These are phyloP conservation scores for Pythium phragmiticola DNA, from an alignment of 352 stramenopile species.

Conservation along the genomic window DNA sequence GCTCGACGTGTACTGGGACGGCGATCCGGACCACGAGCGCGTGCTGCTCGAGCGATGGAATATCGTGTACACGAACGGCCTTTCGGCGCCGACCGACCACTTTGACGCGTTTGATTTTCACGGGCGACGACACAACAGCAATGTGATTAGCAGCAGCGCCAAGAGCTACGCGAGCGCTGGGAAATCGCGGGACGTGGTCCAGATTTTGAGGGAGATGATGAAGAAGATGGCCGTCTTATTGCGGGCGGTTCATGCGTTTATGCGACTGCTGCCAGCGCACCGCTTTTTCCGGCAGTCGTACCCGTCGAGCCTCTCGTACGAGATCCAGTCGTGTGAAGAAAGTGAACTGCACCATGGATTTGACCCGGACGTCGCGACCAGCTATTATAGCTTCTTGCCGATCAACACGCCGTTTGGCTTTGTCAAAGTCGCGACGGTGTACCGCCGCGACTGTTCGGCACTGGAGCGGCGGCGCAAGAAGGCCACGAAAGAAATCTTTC, in stretches of 20 bases:
- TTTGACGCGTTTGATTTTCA: slow-evolving; percentile 21
- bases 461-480: slow-evolving; percentile 39
- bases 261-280: slow-evolving; percentile 70
- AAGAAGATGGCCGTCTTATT: slow-evolving; percentile 78
- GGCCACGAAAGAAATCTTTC: slow-evolving; percentile 46
- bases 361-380: slow-evolving; percentile 44
- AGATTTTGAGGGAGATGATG: slow-evolving; percentile 78
- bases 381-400: slow-evolving; percentile 71
- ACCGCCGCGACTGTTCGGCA: slow-evolving; percentile 59
- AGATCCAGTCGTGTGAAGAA: slow-evolving; percentile 40
- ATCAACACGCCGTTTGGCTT: slow-evolving; percentile 78
- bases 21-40: slow-evolving; percentile 31
- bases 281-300: slow-evolving; percentile 68
- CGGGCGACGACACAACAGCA: slow-evolving; percentile 22
- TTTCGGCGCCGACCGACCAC: slow-evolving; percentile 29
- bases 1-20: slow-evolving; percentile 70
- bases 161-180: slow-evolving; percentile 19
- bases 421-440: slow-evolving; percentile 63
- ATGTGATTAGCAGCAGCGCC: slow-evolving; percentile 2
- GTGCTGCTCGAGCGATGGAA: slow-evolving; percentile 80
- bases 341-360: slow-evolving; percentile 30
- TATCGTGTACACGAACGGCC: slow-evolving; percentile 48
- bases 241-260: slow-evolving; percentile 72
- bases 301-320: slow-evolving; percentile 60
- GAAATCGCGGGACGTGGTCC: slow-evolving; percentile 65